Evolutionary conservation across 2,329 filamentous ascomycete species (phyloP), one percentile per base, ranked within the genome.

Genomic region (Zalaria obscura): DNA sequence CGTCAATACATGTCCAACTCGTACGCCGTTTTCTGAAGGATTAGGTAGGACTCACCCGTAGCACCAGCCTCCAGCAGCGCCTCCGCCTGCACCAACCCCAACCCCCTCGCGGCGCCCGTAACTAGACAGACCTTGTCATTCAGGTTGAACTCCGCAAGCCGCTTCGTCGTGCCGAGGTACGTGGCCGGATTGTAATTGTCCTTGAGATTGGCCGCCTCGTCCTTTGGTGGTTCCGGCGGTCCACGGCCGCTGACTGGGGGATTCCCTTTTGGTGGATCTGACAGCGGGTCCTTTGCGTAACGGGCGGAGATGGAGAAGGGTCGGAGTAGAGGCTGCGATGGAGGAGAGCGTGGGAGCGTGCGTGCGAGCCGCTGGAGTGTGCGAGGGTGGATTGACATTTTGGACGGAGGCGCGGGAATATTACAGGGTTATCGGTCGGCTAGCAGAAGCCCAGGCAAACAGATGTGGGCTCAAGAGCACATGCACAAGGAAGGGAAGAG

Each of bases 31-130:
- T 2, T 18, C 18, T 18, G 18, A 18, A 18, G 18, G 18, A 18
- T 18, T 18, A 18, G 18, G 18, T 31, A 38, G 27, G 8, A 53
- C 55, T 38, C 54, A 75, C 73, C 73, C 48, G 60, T 81, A 29
- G 84, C 83, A 18, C 83, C 83, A 25, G 82, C 82, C 59, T 88
- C 81, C 8, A 84, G 66, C 9, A 88, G 62, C 1, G 78, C 81
- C 52, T 88, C 81, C 1, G 80, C 75, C 51, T 87, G 74, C 4
- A 78, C 75, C 18, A 89, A 62, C n/a, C 83, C 83, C 6, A 88
- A 68, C 0, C 83, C 83, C 45, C 77, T 70, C 2, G 75, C 82
- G 41, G 74, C 83, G 11, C 83, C 83, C 2, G 80, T 82, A 3
- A 87, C 77, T 27, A 83, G 58, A 37, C 85, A 73, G 1, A 83